Percentiles rank a stretch among this genome's conserved stretches.
phyloP scores from a whole-genome alignment of 805 yeast genomes.

The Alloascoidea hylecoeti region DNA sequence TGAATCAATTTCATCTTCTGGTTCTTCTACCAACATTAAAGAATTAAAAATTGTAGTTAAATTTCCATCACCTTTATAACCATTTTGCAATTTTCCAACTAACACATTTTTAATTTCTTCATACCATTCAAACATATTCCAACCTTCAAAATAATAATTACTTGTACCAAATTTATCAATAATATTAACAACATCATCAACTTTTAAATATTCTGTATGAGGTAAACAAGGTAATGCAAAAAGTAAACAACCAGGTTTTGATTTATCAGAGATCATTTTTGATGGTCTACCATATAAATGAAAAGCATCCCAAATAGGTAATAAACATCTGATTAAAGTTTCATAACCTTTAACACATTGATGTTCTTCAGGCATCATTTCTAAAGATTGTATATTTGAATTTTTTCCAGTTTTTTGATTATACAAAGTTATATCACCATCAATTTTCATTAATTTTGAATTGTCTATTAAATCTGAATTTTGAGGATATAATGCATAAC shows the following conservation, averaged over 20 bases:
- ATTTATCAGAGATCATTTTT: conserved; percentile 41
- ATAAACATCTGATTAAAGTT: conserved; percentile 47
- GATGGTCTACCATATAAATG: conserved; percentile 53
- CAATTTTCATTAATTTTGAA: conserved; percentile 63
- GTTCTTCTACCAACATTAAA: too few relatives aligned
- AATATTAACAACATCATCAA: conserved; percentile 27
- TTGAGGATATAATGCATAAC: conserved; percentile 69
- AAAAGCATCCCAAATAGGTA: conserved; percentile 52
- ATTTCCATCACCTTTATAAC: conserved; percentile 28
- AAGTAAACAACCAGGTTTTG: conserved; percentile 35
- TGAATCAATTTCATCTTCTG: too few relatives aligned
- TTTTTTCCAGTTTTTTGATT: conserved; percentile 29
- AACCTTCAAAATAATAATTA: too few relatives aligned
- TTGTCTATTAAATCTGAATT: conserved; percentile 56
- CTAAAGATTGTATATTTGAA: conserved; percentile 27
- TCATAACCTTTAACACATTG: conserved; percentile 56
- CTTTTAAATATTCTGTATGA: conserved; percentile 39
- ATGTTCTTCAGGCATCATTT: conserved; percentile 54
- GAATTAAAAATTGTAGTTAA: conserved; percentile 13
- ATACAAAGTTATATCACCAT: conserved; percentile 37
- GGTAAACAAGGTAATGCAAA: conserved; percentile 60
- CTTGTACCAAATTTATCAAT: conserved; percentile 14
- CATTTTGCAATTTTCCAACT: conserved; percentile 33
- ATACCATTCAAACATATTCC: conserved; percentile 52
- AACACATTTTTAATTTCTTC: conserved; percentile 37